Evolutionary conservation across 2,329 filamentous ascomycete species (phyloP).

Genomic region (Arthrinium phaeospermum): DNA sequence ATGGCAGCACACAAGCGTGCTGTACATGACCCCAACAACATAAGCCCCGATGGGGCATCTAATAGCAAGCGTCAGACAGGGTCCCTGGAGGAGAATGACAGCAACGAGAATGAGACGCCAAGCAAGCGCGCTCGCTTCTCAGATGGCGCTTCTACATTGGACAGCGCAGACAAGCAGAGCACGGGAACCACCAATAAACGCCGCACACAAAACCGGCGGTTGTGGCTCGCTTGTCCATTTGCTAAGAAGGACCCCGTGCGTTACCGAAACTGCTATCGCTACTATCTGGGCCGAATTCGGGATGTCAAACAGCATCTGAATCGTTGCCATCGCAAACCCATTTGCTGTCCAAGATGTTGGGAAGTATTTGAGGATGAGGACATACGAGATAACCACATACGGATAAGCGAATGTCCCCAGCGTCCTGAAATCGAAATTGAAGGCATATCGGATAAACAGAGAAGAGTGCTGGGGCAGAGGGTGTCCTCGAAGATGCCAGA

Average conservation of each 20-base stretch:
- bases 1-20: constrained; percentile 27
- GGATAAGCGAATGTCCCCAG: constrained; percentile 22
- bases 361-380: constrained; percentile 31
- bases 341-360: constrained; percentile 36
- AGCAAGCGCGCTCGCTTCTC: constrained; percentile 26
- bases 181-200: constrained; percentile 24
- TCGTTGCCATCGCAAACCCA: constrained; percentile 33
- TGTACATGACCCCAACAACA: not conserved
- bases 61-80: not conserved
- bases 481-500: constrained; percentile 30
- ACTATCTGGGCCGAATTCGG: constrained; percentile 34
- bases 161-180: constrained; percentile 24
- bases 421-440: constrained; percentile 22
- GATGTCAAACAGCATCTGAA: constrained; percentile 39
- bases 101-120: constrained; percentile 18
- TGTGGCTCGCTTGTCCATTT: constrained; percentile 37
- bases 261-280: constrained; percentile 36
- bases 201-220: constrained; percentile 27
- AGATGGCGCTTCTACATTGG: constrained; percentile 23
- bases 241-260: constrained; percentile 36
- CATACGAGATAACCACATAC: constrained; percentile 29
- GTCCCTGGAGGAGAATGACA: not conserved
- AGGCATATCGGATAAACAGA: constrained; percentile 35
- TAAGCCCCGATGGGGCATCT: not conserved
- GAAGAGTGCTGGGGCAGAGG: constrained; percentile 28